Percentiles rank a stretch among this genome's conserved stretches.
Conservation (phyloP, 2,329 filamentous ascomycete species). For the Pleoardoris graminearum region DNA sequence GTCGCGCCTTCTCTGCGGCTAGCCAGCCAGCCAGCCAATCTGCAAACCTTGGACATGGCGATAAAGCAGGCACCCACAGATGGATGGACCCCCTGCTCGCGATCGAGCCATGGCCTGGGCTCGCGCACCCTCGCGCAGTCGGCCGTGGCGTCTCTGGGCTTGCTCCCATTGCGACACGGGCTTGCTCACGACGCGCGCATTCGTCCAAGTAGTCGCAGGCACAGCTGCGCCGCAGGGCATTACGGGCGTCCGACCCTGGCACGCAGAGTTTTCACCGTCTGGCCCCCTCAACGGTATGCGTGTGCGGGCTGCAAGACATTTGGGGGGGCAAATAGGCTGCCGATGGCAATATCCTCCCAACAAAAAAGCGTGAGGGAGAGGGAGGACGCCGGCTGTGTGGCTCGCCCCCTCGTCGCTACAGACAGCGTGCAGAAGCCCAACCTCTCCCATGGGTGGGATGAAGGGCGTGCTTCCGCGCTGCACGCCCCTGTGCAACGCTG, state of each 20-base stretch:
- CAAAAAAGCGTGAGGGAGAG: not conserved
- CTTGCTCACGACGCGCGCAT: not conserved
- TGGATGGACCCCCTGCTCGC: not conserved
- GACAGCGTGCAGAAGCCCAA: too few species aligned
- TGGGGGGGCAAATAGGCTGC: not conserved
- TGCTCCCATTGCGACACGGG: not conserved
- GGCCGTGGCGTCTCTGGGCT: not conserved
- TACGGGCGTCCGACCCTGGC: not conserved
- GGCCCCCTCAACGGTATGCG: not conserved
- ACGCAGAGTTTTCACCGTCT: not conserved
- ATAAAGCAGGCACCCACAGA: constrained; percentile 1
- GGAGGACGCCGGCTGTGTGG: too few species aligned
- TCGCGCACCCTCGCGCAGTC: not conserved
- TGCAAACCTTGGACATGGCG: not conserved
- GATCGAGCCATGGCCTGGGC: not conserved
- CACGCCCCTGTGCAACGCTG: not conserved
- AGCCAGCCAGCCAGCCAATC: not conserved
- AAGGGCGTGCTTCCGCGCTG: not conserved
- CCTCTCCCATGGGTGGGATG: too few species aligned
- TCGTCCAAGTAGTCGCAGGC: not conserved
- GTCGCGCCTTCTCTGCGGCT: not conserved
- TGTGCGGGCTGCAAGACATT: not conserved
- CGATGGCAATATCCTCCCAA: not conserved
- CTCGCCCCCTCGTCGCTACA: too few species aligned
- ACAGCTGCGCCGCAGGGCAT: not conserved